phyloP scores from a whole-genome alignment of 2,329 filamentous ascomycete genomes.

The Hirsutella thompsonii region DNA sequence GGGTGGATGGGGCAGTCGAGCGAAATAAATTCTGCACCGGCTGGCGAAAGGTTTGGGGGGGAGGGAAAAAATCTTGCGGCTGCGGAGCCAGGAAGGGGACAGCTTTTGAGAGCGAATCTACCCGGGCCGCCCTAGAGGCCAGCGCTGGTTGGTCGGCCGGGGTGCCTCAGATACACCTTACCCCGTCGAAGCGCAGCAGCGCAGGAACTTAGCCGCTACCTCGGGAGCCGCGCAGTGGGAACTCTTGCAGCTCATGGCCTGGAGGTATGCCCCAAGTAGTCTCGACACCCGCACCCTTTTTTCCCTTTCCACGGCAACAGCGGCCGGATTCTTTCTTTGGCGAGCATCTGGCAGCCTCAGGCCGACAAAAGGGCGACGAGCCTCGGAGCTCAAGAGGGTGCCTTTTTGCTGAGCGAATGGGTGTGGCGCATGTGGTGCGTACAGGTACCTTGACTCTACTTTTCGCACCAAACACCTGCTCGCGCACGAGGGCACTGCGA shows the following conservation, averaged over 20 bases:
- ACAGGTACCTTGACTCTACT: not conserved
- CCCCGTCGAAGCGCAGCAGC: slow-evolving; percentile 1
- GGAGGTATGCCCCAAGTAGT: not conserved
- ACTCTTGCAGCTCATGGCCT: not conserved
- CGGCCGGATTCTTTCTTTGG: slow-evolving; percentile 3
- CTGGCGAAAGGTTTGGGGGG: slow-evolving; percentile 27
- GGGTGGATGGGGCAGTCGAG: slow-evolving; percentile 26
- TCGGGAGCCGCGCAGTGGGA: not conserved
- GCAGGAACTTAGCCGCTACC: not conserved
- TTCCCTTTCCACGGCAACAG: slow-evolving; percentile 18
- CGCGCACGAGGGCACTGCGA: not conserved
- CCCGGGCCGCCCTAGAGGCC: slow-evolving; percentile 24
- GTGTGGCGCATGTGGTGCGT: not conserved
- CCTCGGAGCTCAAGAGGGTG: not conserved
- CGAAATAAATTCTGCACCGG: slow-evolving; percentile 32
- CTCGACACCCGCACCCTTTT: not conserved
- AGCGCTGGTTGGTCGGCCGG: slow-evolving; percentile 5
- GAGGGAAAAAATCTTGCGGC: slow-evolving; percentile 37
- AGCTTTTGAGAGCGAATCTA: slow-evolving; percentile 42
- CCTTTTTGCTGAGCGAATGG: not conserved
- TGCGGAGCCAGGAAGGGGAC: slow-evolving; percentile 25
- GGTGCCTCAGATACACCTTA: too few species aligned
- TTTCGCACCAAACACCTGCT: not conserved
- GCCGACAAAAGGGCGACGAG: slow-evolving; percentile 5
- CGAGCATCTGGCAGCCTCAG: slow-evolving; percentile 18